Conservation (phyloP, 1,284 basidiomycete genomes). For the Malassezia sp. region DNA sequence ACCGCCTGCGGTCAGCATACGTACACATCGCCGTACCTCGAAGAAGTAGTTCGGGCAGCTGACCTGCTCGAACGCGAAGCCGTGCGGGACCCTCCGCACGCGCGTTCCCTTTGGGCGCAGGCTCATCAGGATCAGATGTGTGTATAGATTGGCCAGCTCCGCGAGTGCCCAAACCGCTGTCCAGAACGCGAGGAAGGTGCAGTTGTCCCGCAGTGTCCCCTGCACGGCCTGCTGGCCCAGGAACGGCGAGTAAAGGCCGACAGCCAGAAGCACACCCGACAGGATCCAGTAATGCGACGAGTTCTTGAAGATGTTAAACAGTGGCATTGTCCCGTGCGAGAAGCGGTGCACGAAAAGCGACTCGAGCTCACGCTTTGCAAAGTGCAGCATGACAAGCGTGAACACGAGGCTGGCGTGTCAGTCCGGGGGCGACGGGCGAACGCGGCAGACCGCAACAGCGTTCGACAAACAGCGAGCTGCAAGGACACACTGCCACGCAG, state of each 20-base stretch:
- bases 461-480: background rate
- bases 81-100: slow-evolving; percentile 69
- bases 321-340: slow-evolving; percentile 86
- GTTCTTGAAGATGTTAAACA: slow-evolving; percentile 77
- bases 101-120: slow-evolving; percentile 72
- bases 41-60: slow-evolving; percentile 94
- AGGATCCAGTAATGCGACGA: slow-evolving; percentile 54
- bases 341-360: slow-evolving; percentile 74
- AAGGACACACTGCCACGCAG: background rate
- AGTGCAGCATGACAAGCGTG: slow-evolving; percentile 70
- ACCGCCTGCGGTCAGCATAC: too few relatives aligned
- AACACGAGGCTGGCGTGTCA: slow-evolving; percentile 62
- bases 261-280: slow-evolving; percentile 52
- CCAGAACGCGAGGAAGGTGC: slow-evolving; percentile 60
- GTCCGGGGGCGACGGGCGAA: background rate
- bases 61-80: slow-evolving; percentile 65
- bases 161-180: slow-evolving; percentile 63
- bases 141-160: slow-evolving; percentile 73
- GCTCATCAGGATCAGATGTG: slow-evolving; percentile 69
- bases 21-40: too few relatives aligned
- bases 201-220: slow-evolving; percentile 60
- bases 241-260: slow-evolving; percentile 24
- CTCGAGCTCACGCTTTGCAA: slow-evolving; percentile 83
- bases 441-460: background rate
- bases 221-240: slow-evolving; percentile 63